Base-by-base conservation (phyloP, 345 rosid genomes). In the Trapa bicornis region DNA sequence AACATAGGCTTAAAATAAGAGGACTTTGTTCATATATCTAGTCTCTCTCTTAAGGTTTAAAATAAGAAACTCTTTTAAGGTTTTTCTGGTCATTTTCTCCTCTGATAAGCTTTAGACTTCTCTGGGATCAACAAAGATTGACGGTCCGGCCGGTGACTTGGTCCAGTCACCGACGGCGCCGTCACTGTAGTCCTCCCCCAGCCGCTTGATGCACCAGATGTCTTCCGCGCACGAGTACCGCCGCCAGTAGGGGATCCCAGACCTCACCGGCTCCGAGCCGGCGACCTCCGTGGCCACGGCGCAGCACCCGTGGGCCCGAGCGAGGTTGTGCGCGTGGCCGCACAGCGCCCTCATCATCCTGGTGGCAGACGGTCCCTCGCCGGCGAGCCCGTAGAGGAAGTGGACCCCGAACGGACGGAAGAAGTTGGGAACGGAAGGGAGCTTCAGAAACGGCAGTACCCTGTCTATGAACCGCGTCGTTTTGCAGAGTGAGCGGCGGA, bases 81-180 rank as follows among this genome's bases (percentile, higher is more conserved):
- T 22, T 22, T 22, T 22, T 22, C 29, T 22, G 29, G 29, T 22
- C 29, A 22, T 22, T 22, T 22, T 22, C 29, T 22, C 29, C 29
- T 22, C 29, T 22, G 29, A 22, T 22, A 22, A 22, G 29, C 29
- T 13, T 45, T 65, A 94, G 69, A 91, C 66, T 62, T 94, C 99
- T 73, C 99, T 86, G 33, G 99, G 99, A 84, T 94, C 99, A 71
- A 94, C 97, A 75, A 94, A 94, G 80, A 94, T 82, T 52, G 99
- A 91, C 80, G 73, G 61, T 56, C 82, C 96, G 50, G 96, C 81
- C 29, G 85, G 77, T 71, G 99, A 94, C 74, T 87, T 94, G 13
- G 96, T 89, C 99, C 99, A 94, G 79, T 94, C 99, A 57, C 78
- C 87, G 47, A 77, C 80, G 29, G 84, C 74, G 22, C 95, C 97